Evolutionary conservation across 1,284 basidiomycete genomes (phyloP).

Genomic region (Peniophora sp.): DNA sequence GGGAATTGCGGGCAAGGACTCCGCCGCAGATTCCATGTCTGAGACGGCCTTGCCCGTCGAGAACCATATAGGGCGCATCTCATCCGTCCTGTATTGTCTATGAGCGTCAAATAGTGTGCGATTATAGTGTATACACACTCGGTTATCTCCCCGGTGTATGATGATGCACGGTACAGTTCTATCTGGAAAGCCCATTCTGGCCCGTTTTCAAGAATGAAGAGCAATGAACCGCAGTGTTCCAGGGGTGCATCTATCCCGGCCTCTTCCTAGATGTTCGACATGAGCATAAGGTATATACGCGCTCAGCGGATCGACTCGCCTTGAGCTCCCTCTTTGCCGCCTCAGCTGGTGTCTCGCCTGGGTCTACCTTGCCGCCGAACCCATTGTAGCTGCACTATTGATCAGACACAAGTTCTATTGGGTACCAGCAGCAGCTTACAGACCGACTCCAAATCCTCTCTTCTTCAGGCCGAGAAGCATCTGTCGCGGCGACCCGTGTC

Average conservation of each 20-base stretch:
- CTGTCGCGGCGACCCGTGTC: constrained; percentile 13
- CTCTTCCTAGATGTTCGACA: constrained; percentile 54
- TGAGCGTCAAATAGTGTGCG: not conserved
- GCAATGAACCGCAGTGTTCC: constrained; percentile 47
- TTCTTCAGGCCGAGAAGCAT: constrained; percentile 67
- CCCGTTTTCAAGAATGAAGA: constrained; percentile 45
- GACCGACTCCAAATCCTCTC: constrained; percentile 55
- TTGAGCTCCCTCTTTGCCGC: constrained; percentile 61
- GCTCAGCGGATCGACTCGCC: constrained; percentile 23
- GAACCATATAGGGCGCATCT: constrained; percentile 69
- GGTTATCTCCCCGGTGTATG: constrained; percentile 41
- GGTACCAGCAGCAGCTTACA: constrained; percentile 26
- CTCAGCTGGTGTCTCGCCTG: constrained; percentile 45
- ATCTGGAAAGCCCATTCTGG: constrained; percentile 56
- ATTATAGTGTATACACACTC: constrained; percentile 38
- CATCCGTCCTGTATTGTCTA: constrained; percentile 41
- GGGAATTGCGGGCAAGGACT: constrained; percentile 32
- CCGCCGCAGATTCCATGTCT: constrained; percentile 1
- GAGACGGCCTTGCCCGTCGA: constrained; percentile 16
- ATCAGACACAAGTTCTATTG: not conserved
- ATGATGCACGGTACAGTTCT: constrained; percentile 53
- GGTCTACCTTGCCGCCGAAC: constrained; percentile 69
- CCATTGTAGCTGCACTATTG: constrained; percentile 51
- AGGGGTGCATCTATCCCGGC: constrained; percentile 60
- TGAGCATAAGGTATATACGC: not conserved